These are phyloP conservation scores for Bolboschoenus planiculmis DNA, from an alignment of 176 grass and related monocot genomes.

Conservation along the genomic window DNA sequence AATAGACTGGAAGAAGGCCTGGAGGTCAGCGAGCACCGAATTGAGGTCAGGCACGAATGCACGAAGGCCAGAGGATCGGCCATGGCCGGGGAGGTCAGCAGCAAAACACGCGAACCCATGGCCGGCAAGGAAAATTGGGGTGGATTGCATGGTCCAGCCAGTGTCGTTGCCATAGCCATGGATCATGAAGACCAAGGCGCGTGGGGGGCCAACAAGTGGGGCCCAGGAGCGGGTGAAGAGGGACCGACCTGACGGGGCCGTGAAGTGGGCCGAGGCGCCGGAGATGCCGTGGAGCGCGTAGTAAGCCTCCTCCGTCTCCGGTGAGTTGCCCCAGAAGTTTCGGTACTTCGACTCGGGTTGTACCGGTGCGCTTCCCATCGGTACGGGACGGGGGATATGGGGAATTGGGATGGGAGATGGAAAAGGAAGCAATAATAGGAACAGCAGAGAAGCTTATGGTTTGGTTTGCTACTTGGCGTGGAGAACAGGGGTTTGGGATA, in stretches of 20 bases:
- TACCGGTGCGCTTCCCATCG: constrained; percentile 18
- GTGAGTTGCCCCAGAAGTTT: constrained; percentile 75
- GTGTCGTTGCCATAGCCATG: constrained; percentile 92
- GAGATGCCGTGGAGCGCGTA: constrained; percentile 53
- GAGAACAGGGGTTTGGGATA: neutral
- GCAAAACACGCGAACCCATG: constrained; percentile 82
- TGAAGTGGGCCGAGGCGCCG: constrained; percentile 43
- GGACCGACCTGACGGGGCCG: constrained; percentile 28
- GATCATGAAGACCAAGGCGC: constrained; percentile 74
- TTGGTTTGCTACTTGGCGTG: neutral
- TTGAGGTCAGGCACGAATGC: constrained; percentile 73
- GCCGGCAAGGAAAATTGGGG: constrained; percentile 64
- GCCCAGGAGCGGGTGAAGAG: constrained; percentile 76
- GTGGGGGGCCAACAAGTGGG: constrained; percentile 16
- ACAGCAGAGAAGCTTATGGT: neutral
- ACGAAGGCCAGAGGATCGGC: constrained; percentile 56
- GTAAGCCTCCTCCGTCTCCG: constrained; percentile 55
- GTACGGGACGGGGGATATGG: constrained; percentile 21
- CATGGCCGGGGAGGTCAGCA: constrained; percentile 83
- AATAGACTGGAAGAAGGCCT: constrained; percentile 58
- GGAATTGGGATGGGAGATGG: neutral
- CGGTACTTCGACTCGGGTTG: neutral
- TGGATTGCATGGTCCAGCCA: constrained; percentile 91
- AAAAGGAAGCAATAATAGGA: neutral
- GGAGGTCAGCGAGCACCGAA: constrained; percentile 41